Conservation (phyloP, 306 rosid genomes). For the Corylus heterophylla region DNA sequence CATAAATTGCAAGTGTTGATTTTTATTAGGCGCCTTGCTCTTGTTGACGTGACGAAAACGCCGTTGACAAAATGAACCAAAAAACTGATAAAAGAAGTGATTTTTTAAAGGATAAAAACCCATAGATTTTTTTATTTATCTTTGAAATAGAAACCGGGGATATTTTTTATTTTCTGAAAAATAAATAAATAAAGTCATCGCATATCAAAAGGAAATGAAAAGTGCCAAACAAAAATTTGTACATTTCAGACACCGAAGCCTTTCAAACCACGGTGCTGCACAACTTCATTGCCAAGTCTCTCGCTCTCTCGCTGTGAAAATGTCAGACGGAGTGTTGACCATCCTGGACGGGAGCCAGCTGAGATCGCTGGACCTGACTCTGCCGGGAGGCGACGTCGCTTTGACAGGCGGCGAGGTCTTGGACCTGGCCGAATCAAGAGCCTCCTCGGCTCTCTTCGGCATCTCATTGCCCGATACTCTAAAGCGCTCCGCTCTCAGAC, state of each 20-base stretch:
- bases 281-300: not conserved
- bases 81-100: too few relatives aligned
- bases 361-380: slow-evolving; percentile 44
- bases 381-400: slow-evolving; percentile 22
- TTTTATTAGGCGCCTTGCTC: too few relatives aligned
- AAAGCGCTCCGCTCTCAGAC: slow-evolving; percentile 53
- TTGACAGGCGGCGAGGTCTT: slow-evolving; percentile 64
- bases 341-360: slow-evolving; percentile 73
- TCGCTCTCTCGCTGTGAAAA: slow-evolving; percentile 36
- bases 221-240: not conserved
- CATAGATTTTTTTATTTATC: too few relatives aligned
- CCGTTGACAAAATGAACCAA: too few relatives aligned
- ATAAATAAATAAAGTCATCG: too few relatives aligned
- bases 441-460: slow-evolving; percentile 58
- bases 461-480: slow-evolving; percentile 60
- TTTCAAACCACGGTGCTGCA: not conserved
- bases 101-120: too few relatives aligned
- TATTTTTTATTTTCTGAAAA: too few relatives aligned
- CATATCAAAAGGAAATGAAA: too few relatives aligned
- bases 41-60: too few relatives aligned
- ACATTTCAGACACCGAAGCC: not conserved
- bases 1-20: too few relatives aligned
- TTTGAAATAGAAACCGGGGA: too few relatives aligned
- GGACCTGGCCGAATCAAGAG: slow-evolving; percentile 60
- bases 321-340: slow-evolving; percentile 66